A percentile compares a stretch with the other conserved stretches of the same genome.
phyloP scores from a whole-genome alignment of 169 alveolate genomes.

The Babesia ovis region DNA sequence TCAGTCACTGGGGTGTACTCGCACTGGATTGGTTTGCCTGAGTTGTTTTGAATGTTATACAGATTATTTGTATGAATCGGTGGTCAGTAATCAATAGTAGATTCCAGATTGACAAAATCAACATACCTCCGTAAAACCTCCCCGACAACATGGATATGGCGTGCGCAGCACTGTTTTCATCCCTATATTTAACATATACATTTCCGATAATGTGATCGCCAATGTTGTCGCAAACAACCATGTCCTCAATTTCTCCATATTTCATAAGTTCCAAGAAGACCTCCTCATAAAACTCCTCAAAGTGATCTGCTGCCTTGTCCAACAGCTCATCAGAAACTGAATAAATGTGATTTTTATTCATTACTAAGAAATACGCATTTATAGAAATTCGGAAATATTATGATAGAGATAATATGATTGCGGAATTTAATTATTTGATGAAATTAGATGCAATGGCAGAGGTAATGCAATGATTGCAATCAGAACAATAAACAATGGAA shows the following conservation, averaged over 20 bases:
- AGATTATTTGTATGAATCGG: not conserved
- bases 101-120: not conserved
- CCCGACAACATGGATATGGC: conserved; percentile 93
- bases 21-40: conserved; percentile 88
- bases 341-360: too few relatives aligned
- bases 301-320: conserved; percentile 96
- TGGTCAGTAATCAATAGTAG: not conserved
- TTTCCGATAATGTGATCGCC: conserved; percentile 99
- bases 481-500: too few relatives aligned
- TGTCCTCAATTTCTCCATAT: conserved; percentile 97
- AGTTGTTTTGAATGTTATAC: not conserved
- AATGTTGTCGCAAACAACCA: conserved; percentile 98
- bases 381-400: too few relatives aligned
- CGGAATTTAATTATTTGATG: too few relatives aligned
- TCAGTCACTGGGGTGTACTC: conserved; percentile 99
- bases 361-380: too few relatives aligned
- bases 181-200: conserved; percentile 93
- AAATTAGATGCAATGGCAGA: too few relatives aligned
- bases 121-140: conserved; percentile 88
- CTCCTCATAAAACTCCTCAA: conserved; percentile 97
- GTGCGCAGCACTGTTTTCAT: conserved; percentile 94
- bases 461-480: too few relatives aligned
- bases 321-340: conserved; percentile 89
- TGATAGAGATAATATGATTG: too few relatives aligned
- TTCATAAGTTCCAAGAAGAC: conserved; percentile 95